Evolutionary conservation across 805 yeast species (phyloP).

Genomic region (Candida odintsovae): DNA sequence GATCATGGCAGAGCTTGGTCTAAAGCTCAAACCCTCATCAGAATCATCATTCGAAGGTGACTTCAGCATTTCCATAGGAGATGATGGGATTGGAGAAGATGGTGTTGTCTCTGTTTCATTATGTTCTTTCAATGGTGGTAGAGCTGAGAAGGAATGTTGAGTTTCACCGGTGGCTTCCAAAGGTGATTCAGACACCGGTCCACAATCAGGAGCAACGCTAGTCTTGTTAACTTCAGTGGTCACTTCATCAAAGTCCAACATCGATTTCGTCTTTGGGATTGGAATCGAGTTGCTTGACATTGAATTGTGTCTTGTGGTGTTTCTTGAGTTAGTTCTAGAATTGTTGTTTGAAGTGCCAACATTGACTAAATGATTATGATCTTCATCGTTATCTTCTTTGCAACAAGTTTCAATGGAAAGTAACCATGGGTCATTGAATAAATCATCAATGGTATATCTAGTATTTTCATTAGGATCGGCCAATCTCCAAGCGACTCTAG

Average conservation of each 20-base stretch:
- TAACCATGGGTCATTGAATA: conserved; percentile 65
- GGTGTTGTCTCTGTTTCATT: conserved; percentile 6
- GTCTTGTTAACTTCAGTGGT: neutral
- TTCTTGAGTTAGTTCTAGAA: neutral
- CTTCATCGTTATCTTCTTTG: conserved; percentile 33
- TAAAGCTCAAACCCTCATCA: conserved; percentile 1
- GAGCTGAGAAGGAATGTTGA: neutral
- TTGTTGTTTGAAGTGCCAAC: neutral
- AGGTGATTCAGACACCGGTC: neutral
- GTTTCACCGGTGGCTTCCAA: neutral
- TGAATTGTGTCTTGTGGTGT: neutral
- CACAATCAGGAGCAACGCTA: neutral
- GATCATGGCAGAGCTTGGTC: neutral
- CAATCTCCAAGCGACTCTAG: conserved; percentile 69
- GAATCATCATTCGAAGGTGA: neutral
- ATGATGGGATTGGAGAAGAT: neutral
- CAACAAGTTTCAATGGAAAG: conserved; percentile 51
- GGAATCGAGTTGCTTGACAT: conserved; percentile 9
- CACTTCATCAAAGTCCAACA: conserved; percentile 17
- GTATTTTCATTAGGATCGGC: conserved; percentile 55
- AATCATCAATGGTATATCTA: conserved; percentile 47
- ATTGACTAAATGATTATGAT: neutral
- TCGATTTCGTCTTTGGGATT: conserved; percentile 15
- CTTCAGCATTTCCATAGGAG: neutral
- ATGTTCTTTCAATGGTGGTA: conserved; percentile 14